Percentiles rank a stretch among this genome's conserved stretches.
Evolutionary conservation across 73 alveolate genomes (phyloP).

Genomic region (Blepharisma stoltei): DNA sequence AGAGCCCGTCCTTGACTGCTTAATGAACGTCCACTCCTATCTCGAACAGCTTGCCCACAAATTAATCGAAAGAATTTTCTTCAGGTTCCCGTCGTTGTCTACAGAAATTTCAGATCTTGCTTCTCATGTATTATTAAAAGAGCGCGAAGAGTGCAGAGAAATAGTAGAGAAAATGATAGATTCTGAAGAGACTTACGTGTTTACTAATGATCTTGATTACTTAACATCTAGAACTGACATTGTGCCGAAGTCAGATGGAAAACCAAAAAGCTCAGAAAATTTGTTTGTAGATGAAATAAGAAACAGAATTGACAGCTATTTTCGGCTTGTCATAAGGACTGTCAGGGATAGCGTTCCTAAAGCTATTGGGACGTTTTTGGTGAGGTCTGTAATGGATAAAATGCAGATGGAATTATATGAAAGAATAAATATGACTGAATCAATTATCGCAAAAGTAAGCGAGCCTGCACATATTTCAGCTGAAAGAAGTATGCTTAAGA

Average conservation of each 20-base stretch:
- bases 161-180: slow-evolving; percentile 76
- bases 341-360: slow-evolving; percentile 88
- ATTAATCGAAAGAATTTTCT: slow-evolving; percentile 55
- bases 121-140: slow-evolving; percentile 52
- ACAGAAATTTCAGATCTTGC: slow-evolving; percentile 60
- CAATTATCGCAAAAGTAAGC: slow-evolving; percentile 36
- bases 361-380: slow-evolving; percentile 88
- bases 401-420: not conserved
- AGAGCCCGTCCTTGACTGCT: slow-evolving; percentile 73
- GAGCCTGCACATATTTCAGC: slow-evolving; percentile 58
- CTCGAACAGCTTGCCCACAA: slow-evolving; percentile 61
- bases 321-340: slow-evolving; percentile 71
- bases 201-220: slow-evolving; percentile 89
- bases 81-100: slow-evolving; percentile 69
- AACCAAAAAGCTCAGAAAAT: slow-evolving; percentile 45
- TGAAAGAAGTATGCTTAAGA: slow-evolving; percentile 47
- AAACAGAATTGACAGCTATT: slow-evolving; percentile 76
- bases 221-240: slow-evolving; percentile 41
- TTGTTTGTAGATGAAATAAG: slow-evolving; percentile 81
- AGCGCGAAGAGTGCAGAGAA: slow-evolving; percentile 68
- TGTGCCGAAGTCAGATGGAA: slow-evolving; percentile 51
- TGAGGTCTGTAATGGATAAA: slow-evolving; percentile 64
- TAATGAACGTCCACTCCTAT: slow-evolving; percentile 55
- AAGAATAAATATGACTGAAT: slow-evolving; percentile 44
- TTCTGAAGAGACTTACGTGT: slow-evolving; percentile 84